These are phyloP conservation scores for Monsonia emarginata DNA, from an alignment of 441 rosid genomes.

Conservation along the genomic window DNA sequence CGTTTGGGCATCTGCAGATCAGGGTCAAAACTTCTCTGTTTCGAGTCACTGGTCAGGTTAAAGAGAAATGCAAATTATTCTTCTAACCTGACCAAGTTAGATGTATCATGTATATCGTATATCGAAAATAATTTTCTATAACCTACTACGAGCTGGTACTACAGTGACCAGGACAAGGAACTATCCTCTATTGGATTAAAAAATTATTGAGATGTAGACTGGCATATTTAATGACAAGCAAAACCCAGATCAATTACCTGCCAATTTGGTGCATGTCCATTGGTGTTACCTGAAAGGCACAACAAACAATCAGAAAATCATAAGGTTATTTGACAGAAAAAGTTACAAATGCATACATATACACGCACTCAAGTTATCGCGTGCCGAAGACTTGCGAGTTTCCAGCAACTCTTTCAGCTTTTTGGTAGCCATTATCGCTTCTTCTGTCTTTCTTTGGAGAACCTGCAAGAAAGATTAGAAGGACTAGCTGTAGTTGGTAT, in stretches of 20 bases:
- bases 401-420: conserved; percentile 58
- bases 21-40: conserved; percentile 1
- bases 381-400: conserved; percentile 40
- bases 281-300: conserved; percentile 38
- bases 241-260: conserved; percentile 39
- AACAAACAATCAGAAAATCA: conserved; percentile 19
- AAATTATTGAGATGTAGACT: conserved; percentile 6
- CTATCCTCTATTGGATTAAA: conserved; percentile 4
- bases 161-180: conserved; percentile 13
- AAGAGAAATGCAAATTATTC: neutral
- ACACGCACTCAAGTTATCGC: conserved; percentile 33
- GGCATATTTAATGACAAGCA: conserved; percentile 3
- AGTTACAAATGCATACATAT: neutral
- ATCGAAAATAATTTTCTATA: neutral
- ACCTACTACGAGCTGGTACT: conserved; percentile 8
- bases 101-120: neutral
- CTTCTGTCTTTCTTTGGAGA: conserved; percentile 74
- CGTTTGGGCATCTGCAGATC: conserved; percentile 3
- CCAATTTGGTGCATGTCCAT: conserved; percentile 37
- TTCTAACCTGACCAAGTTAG: neutral
- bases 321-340: neutral
- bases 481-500: neutral
- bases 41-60: conserved; percentile 4
- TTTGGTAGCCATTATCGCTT: conserved; percentile 57
- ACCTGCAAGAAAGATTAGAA: conserved; percentile 32